Base-by-base conservation (phyloP, 345 rosid species). In the Citrus sp. region DNA sequence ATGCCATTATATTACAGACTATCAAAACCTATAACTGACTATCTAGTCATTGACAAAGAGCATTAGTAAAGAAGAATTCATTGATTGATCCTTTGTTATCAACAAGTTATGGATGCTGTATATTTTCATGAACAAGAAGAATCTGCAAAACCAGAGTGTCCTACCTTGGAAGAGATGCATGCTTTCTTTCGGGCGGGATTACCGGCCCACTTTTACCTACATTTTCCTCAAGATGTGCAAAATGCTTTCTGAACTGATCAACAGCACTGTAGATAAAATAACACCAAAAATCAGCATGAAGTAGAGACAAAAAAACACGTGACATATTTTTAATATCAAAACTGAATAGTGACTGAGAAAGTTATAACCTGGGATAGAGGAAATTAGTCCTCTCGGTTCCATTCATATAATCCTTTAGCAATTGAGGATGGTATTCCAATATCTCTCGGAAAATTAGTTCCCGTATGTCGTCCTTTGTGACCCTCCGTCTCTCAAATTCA, bases 371-470 rank as follows among this genome's bases (percentile, higher is more conserved):
- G 80, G 97, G 99, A 80, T 93, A 95, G 34, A 95, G 94, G 88
- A 95, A 95, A 86, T 85, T 90, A 49, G 97, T 79, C 84, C 95
- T 91, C 80, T 95, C 99, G 64, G 94, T 87, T 64, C 99, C 99
- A 82, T 85, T 92, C 80, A 90, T 81, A 66, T 92, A 80, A 85
- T 95, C 98, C 86, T 92, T 92, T 3, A 90, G 95, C 63, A 95
- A 88, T 63, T 95, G 93, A 84, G 97, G 99, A 89, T 95, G 99
- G 84, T 95, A 95, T 77, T 95, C 99, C 19, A 95, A 86, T 77
- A 92, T 92, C 87, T 93, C 98, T 22, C 91, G 85, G 77, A 92
- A 95, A 61, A 95, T 92, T 70, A 95, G 87, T 83, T 93, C 98
- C 80, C 94, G 75, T 77, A 93, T 87, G 81, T 95, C 99, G 75